Evolutionary conservation across 495 filamentous ascomycete species (phyloP).

Genomic region (Letharia columbiana): DNA sequence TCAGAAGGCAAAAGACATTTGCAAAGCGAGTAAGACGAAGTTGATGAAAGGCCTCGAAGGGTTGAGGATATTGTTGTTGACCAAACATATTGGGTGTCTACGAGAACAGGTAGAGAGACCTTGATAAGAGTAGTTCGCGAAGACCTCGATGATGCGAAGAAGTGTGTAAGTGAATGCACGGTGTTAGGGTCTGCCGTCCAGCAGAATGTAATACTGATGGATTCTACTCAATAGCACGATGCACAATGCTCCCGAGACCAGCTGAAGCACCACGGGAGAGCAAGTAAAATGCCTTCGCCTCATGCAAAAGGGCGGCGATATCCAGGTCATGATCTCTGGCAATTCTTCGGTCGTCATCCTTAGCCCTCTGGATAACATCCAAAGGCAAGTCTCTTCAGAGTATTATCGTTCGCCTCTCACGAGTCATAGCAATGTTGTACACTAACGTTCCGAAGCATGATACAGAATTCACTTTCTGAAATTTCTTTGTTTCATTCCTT

Average conservation of each 20-base stretch:
- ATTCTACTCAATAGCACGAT: background rate
- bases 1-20: background rate
- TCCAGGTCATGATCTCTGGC: background rate
- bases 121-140: background rate
- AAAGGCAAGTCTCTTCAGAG: background rate
- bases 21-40: background rate
- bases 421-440: background rate
- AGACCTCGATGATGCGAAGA: background rate
- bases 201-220: background rate
- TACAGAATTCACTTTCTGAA: background rate
- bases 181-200: background rate
- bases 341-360: background rate
- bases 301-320: background rate
- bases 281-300: background rate
- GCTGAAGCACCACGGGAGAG: background rate
- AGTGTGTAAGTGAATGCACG: background rate
- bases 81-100: background rate
- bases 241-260: background rate
- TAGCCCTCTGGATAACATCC: background rate
- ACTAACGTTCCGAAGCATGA: background rate
- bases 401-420: background rate
- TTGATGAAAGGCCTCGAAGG: background rate
- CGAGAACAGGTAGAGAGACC: background rate
- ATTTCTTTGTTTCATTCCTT: background rate
- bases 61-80: background rate